Evolutionary conservation across 257 asterid species (phyloP).

Genomic region (Scutellaria galericulata): DNA sequence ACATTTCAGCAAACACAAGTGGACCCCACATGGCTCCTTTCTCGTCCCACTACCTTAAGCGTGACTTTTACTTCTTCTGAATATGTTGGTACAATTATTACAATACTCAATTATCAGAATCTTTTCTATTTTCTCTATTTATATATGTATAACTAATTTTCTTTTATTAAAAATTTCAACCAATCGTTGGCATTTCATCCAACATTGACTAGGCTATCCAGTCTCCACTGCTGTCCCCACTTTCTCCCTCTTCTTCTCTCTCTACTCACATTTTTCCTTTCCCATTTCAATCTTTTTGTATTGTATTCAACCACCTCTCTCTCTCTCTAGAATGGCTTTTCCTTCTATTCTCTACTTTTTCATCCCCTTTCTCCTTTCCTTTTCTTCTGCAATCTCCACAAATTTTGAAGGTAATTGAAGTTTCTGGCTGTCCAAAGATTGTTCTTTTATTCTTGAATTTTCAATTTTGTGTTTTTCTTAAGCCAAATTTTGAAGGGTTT

Average conservation of each 20-base stretch:
- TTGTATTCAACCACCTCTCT: constrained; percentile 14
- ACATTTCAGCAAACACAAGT: constrained; percentile 1
- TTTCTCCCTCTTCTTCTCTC: background rate
- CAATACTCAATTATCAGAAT: background rate
- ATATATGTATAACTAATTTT: background rate
- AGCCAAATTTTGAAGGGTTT: background rate
- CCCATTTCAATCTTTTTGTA: constrained; percentile 21
- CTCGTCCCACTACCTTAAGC: constrained; percentile 20
- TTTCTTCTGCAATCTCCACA: constrained; percentile 53
- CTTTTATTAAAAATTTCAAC: background rate
- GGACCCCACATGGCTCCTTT: constrained; percentile 25
- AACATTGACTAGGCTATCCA: constrained; percentile 50
- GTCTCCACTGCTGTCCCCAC: constrained; percentile 18
- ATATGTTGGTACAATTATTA: background rate
- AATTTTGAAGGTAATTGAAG: constrained; percentile 67
- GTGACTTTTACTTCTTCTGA: constrained; percentile 29
- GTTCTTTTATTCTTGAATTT: background rate
- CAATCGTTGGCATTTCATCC: constrained; percentile 28
- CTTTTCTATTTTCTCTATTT: background rate
- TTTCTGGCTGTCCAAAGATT: background rate
- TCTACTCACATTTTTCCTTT: constrained; percentile 7
- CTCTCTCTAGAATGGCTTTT: constrained; percentile 50
- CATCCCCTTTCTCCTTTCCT: constrained; percentile 45
- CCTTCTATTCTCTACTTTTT: constrained; percentile 45
- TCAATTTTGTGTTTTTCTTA: background rate